Percentiles rank a stretch among this genome's conserved stretches.
phyloP scores from a whole-genome alignment of 2,329 filamentous ascomycete genomes.

The Eutypa lata region DNA sequence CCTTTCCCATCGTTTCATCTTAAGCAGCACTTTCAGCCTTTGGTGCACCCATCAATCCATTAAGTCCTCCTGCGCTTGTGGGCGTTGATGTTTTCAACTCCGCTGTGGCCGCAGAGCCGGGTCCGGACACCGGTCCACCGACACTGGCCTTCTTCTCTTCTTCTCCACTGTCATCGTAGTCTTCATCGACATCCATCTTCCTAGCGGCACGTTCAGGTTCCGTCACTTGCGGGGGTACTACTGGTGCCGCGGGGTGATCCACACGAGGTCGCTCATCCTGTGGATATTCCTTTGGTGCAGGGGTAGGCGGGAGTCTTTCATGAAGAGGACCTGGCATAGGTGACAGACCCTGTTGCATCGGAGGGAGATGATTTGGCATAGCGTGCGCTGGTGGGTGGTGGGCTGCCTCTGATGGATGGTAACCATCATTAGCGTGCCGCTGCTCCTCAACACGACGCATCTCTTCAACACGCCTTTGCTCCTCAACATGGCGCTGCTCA shows the following conservation, averaged over 20 bases:
- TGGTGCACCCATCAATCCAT: slow-evolving; percentile 44
- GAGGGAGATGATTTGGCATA: slow-evolving; percentile 56
- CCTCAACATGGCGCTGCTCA: slow-evolving; percentile 46
- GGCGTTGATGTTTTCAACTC: slow-evolving; percentile 54
- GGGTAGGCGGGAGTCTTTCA: slow-evolving; percentile 45
- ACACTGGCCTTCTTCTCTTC: slow-evolving; percentile 66
- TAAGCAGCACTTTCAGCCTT: slow-evolving; percentile 43
- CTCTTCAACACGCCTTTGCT: slow-evolving; percentile 59
- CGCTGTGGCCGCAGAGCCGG: slow-evolving; percentile 38
- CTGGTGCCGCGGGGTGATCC: slow-evolving; percentile 42
- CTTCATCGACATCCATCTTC: slow-evolving; percentile 96
- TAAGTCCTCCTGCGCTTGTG: slow-evolving; percentile 41
- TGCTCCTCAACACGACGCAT: slow-evolving; percentile 55
- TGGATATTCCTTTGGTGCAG: slow-evolving; percentile 50
- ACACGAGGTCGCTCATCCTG: slow-evolving; percentile 56
- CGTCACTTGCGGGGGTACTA: slow-evolving; percentile 47
- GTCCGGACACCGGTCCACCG: slow-evolving; percentile 39
- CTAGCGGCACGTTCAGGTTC: slow-evolving; percentile 82
- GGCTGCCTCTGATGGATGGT: slow-evolving; percentile 89
- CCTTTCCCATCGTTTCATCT: neutral
- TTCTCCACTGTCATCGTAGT: slow-evolving; percentile 92
- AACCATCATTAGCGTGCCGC: slow-evolving; percentile 71
- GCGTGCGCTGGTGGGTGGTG: slow-evolving; percentile 71
- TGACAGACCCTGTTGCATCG: slow-evolving; percentile 59
- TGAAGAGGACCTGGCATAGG: slow-evolving; percentile 52